phyloP scores from a whole-genome alignment of 495 filamentous ascomycete species.

The Annulohypoxylon nitens region DNA sequence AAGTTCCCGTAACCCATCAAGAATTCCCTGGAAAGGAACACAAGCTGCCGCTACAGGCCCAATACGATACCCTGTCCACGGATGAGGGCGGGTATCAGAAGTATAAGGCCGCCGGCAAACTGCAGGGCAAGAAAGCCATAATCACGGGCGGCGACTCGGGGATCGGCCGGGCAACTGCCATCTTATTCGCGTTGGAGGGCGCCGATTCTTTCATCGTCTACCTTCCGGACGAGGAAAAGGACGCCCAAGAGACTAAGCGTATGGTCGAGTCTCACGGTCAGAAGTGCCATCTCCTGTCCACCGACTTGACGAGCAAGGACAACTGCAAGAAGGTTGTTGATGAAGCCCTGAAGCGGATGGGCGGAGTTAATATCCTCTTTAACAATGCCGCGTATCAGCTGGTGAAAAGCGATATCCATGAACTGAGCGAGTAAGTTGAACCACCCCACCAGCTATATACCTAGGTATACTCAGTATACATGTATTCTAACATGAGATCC shows the following conservation, averaged over 20 bases:
- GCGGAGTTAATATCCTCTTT: constrained; percentile 80
- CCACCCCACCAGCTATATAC: background rate
- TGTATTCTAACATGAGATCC: constrained; percentile 34
- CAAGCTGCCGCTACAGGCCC: constrained; percentile 73
- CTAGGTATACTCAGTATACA: too few species aligned
- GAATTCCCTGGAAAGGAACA: constrained; percentile 75
- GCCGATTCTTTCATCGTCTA: constrained; percentile 81
- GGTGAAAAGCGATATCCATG: constrained; percentile 77
- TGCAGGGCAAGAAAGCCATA: constrained; percentile 77
- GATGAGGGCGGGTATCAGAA: constrained; percentile 76
- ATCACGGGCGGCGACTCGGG: constrained; percentile 89
- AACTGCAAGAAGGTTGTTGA: constrained; percentile 80
- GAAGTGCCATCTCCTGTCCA: constrained; percentile 70
- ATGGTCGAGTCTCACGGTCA: constrained; percentile 74
- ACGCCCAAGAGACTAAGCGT: constrained; percentile 79
- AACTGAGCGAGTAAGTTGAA: constrained; percentile 73
- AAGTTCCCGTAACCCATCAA: constrained; percentile 76
- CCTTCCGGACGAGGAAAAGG: constrained; percentile 80
- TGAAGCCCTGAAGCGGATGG: constrained; percentile 71
- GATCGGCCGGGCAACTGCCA: constrained; percentile 82
- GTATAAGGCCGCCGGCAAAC: constrained; percentile 84
- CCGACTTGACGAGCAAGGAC: constrained; percentile 71
- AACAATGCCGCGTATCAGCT: constrained; percentile 86
- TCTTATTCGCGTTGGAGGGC: constrained; percentile 87
- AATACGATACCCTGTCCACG: constrained; percentile 75